Base-by-base conservation (phyloP, 345 rosid genomes). In the Rhodamnia argentea region DNA sequence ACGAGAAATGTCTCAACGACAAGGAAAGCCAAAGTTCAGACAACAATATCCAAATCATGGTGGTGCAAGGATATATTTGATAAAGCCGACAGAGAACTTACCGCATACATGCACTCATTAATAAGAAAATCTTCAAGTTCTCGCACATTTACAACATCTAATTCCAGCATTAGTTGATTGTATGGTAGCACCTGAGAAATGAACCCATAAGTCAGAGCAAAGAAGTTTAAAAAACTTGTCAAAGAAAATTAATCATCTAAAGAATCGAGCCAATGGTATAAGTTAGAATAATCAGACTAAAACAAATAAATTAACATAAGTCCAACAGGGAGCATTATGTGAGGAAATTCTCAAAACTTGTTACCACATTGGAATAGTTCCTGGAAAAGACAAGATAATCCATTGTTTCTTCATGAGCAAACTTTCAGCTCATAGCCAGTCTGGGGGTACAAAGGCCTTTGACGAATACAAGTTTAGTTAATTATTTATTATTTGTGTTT, bases 111-210 rank as follows among this genome's bases (percentile, higher is more conserved):
- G 91, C 99, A 96, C 87, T 95, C 99, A 76, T 97, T 96, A 86
- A 96, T 97, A 60, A 97, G 99, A 92, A 97, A 97, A 92, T 97
- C 99, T 89, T 97, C 99, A 86, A 97, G 99, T 87, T 97, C 96
- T 87, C 99, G 98, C 15, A 96, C 98, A 94, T 97, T 97, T 83
- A 92, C 84, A 84, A 97, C 94, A 88, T 96, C 99, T 86, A 97
- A 90, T 90, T 94, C 99, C 88, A 85, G 94, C 99, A 96, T 96
- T 76, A 97, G 93, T 82, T 91, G 91, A 91, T 95, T 94, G 91
- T 97, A 97, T 51, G 95, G 95, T 74, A 97, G 90, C 13, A 97
- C 98, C 99, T 97, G 86, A 32, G 26, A 87, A 85, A 82, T 59
- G 29, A 78, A 55, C 55, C 3, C 37, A 83, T 47, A 70, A 70